Percentiles rank a stretch among this genome's conserved stretches.
Evolutionary conservation across 2,329 filamentous ascomycete genomes (phyloP).

Genomic region (Grosmannia serpens): DNA sequence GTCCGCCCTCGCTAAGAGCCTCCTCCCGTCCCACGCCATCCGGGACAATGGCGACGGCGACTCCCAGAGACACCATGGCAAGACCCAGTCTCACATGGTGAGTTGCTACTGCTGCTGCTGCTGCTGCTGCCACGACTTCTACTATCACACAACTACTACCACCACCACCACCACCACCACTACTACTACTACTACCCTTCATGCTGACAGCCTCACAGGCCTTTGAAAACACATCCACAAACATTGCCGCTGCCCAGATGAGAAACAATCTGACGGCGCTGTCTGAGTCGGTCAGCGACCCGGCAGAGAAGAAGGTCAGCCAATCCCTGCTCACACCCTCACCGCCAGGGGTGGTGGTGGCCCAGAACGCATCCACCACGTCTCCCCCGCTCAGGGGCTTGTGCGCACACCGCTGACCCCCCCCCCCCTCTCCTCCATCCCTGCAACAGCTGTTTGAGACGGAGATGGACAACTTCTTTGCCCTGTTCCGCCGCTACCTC

Average conservation of each 20-base stretch:
- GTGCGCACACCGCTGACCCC: too few relatives aligned
- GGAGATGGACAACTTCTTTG: slow-evolving; percentile 99
- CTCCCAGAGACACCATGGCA: slow-evolving; percentile 63
- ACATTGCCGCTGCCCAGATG: slow-evolving; percentile 97
- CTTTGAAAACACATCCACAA: slow-evolving; percentile 98
- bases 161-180: too few relatives aligned
- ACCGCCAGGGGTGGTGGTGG: neutral
- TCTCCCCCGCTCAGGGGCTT: too few relatives aligned
- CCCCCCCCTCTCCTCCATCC: neutral
- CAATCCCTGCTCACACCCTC: neutral
- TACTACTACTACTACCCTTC: neutral
- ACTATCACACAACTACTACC: too few relatives aligned
- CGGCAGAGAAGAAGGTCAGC: slow-evolving; percentile 67
- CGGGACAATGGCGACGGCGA: slow-evolving; percentile 35
- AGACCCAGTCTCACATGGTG: slow-evolving; percentile 78
- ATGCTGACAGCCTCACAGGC: slow-evolving; percentile 44
- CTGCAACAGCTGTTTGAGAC: slow-evolving; percentile 76
- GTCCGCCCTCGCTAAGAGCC: slow-evolving; percentile 57
- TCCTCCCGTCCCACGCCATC: slow-evolving; percentile 73
- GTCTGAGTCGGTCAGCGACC: slow-evolving; percentile 77
- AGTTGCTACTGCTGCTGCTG: neutral
- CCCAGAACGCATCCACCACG: too few relatives aligned
- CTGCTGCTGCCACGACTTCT: too few relatives aligned
- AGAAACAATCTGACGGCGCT: slow-evolving; percentile 92
- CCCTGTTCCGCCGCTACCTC: slow-evolving; percentile 93